Conservation (phyloP, 176 grass and related monocot species). For the Carex scoparia region DNA sequence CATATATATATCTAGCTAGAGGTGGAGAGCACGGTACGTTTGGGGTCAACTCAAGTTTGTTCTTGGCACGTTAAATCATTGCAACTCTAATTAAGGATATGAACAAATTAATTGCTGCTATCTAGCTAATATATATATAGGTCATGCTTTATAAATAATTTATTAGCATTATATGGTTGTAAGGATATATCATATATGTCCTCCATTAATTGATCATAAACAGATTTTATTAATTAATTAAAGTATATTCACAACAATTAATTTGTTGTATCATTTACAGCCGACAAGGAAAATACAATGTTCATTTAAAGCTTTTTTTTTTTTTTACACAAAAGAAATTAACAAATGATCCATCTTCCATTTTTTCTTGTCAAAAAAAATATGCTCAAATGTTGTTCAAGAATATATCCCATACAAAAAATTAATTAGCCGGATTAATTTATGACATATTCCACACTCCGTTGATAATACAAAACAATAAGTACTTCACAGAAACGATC, state of each 20-base stretch:
- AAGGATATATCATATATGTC: not conserved
- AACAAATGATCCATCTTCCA: too few species aligned
- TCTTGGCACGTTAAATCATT: conserved; percentile 13
- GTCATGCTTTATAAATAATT: not conserved
- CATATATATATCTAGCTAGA: not conserved
- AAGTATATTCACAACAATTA: not conserved
- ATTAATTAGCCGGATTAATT: not conserved
- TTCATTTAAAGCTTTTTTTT: not conserved
- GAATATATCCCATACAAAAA: not conserved
- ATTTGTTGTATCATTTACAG: not conserved
- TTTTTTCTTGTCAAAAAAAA: too few species aligned
- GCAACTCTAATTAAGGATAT: not conserved
- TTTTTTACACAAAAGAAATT: not conserved
- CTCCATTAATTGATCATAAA: not conserved
- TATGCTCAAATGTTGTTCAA: not conserved
- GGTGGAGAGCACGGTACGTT: conserved; percentile 20
- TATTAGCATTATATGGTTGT: not conserved
- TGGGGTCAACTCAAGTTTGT: not conserved
- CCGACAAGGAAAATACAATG: not conserved
- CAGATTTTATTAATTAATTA: not conserved
- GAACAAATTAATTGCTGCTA: not conserved
- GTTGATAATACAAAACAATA: not conserved
- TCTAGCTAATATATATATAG: too few species aligned
- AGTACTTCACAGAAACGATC: not conserved
- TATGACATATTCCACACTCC: not conserved